phyloP scores from a whole-genome alignment of 306 rosid species.

The Fragaria nilgerrensis region DNA sequence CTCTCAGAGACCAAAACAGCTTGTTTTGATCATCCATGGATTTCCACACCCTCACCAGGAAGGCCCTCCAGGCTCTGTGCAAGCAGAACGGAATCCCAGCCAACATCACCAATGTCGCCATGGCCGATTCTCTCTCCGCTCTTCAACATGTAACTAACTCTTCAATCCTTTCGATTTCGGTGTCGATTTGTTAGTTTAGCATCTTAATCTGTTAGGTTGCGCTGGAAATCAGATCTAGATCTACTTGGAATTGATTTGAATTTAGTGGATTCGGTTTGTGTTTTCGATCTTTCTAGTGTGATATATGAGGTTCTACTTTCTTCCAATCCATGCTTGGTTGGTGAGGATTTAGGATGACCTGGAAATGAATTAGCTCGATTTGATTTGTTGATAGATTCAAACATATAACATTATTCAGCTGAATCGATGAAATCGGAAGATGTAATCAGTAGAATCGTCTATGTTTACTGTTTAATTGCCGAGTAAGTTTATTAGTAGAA shows the following conservation, averaged over 20 bases:
- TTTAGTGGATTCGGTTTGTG: neutral
- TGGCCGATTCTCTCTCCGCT: conserved; percentile 75
- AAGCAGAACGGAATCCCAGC: conserved; percentile 95
- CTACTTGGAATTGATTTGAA: neutral
- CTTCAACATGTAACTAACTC: conserved; percentile 45
- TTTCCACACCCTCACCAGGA: conserved; percentile 70
- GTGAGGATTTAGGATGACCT: neutral
- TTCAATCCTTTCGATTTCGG: neutral
- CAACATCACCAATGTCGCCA: conserved; percentile 73
- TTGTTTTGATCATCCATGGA: conserved; percentile 71
- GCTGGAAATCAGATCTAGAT: neutral
- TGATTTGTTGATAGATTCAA: neutral
- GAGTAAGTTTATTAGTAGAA: too few species aligned
- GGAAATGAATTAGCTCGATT: neutral
- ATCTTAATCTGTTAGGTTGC: neutral
- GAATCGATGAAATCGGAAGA: neutral
- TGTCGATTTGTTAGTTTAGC: neutral
- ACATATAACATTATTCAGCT: neutral
- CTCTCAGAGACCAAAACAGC: conserved; percentile 27
- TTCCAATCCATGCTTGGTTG: neutral
- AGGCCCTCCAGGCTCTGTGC: conserved; percentile 78
- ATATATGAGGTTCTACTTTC: neutral
- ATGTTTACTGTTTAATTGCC: too few species aligned
- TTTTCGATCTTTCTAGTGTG: neutral
- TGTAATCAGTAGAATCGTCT: too few species aligned